Base-by-base conservation (phyloP, 2,329 filamentous ascomycete genomes). In the Coniochaeta sp. region DNA sequence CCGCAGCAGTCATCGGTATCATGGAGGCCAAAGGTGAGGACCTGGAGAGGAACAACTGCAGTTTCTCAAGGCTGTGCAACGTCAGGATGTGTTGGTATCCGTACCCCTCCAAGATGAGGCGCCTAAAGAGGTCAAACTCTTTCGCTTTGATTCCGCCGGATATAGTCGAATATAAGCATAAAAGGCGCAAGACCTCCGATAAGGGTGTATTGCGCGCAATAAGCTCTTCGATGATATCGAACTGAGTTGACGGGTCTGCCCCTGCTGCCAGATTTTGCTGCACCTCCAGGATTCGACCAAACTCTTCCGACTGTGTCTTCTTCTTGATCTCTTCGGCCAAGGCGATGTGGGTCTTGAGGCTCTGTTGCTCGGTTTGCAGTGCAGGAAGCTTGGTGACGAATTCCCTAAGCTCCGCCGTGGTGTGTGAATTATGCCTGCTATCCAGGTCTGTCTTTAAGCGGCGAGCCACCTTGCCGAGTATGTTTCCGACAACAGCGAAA, bases 281-380 rank as follows among this genome's bases (percentile, higher is more conserved):
- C 5, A 98, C 90, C 76, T 98, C 95, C 1, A 99, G 80, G 43
- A 92, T 79, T 62, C 90, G 89, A 65, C 89, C 90, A 77, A 99
- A 99, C 61, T 90, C 84, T 68, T 98, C 93, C 19, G 91, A 89
- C 58, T 90, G 85, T 0, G 95, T 99, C 68, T 92, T 86, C 70
- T 96, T 95, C 80, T 96, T 93, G 59, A 99, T 95, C 66, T 97
- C 93, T 75, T 98, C 95, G 1, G 93, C 92, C 52, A 99, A 82
- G 8, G 89, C 90, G 1, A 93, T 96, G 70, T 99, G 95, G 33
- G 93, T 85, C 64, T 95, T 92, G n/a, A 96, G 78, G 68, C 90
- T 96, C 66, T 93, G 89, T 69, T 97, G 92, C 72, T 99, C 95
- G 55, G 92, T 88, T 74, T 98, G 93, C 68, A 96, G 96, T 12